Base-by-base conservation (phyloP, 495 filamentous ascomycete genomes). In the Neurospora pannonica region DNA sequence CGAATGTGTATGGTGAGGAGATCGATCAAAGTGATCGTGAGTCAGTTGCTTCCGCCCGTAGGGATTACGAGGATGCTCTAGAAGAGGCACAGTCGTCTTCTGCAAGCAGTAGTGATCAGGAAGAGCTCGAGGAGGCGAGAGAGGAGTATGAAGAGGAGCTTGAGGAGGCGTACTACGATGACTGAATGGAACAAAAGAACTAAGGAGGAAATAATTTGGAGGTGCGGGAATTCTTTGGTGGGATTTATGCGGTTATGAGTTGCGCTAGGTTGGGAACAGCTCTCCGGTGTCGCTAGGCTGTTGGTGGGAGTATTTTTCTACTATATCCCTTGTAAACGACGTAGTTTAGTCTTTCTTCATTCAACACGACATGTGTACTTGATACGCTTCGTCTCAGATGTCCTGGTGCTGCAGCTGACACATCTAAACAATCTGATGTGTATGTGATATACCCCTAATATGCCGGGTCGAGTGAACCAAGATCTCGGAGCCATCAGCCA, bases 151-250 rank as follows among this genome's bases (percentile, higher is more conserved):
- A 84, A 38, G 85, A 86, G 62, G 84, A 86, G 73, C 81, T 84
- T 38, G 87, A 88, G 76, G 84, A 85, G 74, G 78, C 80, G 1
- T 87, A 87, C 70, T 83, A 83, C 34, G 84, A 86, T 15, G 83
- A 85, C 21, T 79, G 34, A 40, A 34, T 46, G 17, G 15, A 19
- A 28, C 6, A 19, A 54, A 54, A 17, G 39, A 71, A 34, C 21
- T n/a, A 4, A 60, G 13, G 11, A 17, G 2, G 1, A 17, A 11
- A 7, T 60, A 24, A 31, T 17, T 8, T 3, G 28, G 28, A 9
- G 28, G 3, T 28, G 2, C 2, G 11, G 48, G 54, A 11, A 34
- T 62, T 34, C 5, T 31, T 31, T 8, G 15, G 24, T 34, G 28
- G 15, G 6, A 62, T 34, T 34, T 19, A 17, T 10, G 5, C 54